A percentile compares a stretch with the other conserved stretches of the same genome.
Evolutionary conservation across 2,329 filamentous ascomycete species (phyloP).

Genomic region (Ascocoryne sarcoides): DNA sequence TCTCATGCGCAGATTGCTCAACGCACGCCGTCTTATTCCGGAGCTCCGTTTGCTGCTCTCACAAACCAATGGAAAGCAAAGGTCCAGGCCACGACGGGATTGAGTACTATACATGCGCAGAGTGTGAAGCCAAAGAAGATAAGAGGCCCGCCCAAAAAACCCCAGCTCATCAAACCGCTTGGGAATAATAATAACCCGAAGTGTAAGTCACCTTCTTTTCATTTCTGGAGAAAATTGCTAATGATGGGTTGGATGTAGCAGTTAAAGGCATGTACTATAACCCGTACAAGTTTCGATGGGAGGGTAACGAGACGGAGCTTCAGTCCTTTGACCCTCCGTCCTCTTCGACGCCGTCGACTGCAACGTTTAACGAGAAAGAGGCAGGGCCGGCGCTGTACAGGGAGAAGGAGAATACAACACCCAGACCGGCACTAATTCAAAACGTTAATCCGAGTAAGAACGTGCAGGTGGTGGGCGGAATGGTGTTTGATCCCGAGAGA

Average conservation of each 20-base stretch:
- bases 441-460: slow-evolving; percentile 79
- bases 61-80: slow-evolving; percentile 32
- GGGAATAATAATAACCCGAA: slow-evolving; percentile 67
- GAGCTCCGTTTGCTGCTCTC: slow-evolving; percentile 42
- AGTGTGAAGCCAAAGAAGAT: slow-evolving; percentile 47
- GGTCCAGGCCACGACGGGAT: slow-evolving; percentile 26
- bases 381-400: slow-evolving; percentile 39
- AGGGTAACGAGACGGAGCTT: slow-evolving; percentile 87
- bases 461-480: slow-evolving; percentile 90
- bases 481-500: slow-evolving; percentile 94
- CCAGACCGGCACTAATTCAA: slow-evolving; percentile 74
- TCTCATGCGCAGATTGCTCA: slow-evolving; percentile 43
- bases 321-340: slow-evolving; percentile 64
- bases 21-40: slow-evolving; percentile 40
- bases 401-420: slow-evolving; percentile 51
- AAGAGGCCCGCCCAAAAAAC: slow-evolving; percentile 55
- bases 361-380: slow-evolving; percentile 42
- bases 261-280: slow-evolving; percentile 97
- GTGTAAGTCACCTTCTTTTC: slow-evolving; percentile 48
- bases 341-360: slow-evolving; percentile 45
- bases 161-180: slow-evolving; percentile 82
- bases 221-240: not conserved
- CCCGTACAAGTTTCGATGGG: slow-evolving; percentile 77
- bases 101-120: slow-evolving; percentile 40
- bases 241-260: too few species aligned